Evolutionary conservation across 1,284 basidiomycete species (phyloP).

Genomic region (Heliocybe sulcata): DNA sequence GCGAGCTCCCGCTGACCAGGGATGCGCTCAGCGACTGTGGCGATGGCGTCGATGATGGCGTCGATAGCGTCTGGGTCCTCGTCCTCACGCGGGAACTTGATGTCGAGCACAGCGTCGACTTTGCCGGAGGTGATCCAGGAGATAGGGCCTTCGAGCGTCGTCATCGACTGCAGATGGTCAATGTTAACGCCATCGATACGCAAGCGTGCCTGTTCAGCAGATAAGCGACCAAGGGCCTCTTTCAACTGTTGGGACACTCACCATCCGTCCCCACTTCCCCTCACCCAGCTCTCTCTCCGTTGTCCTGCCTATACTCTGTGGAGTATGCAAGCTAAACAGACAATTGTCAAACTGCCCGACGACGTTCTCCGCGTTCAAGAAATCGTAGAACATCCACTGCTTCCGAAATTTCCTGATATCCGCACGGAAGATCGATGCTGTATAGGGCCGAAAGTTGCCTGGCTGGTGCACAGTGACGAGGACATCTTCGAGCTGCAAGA

Average conservation of each 20-base stretch:
- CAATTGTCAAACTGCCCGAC: constrained; percentile 99
- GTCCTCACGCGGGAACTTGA: constrained; percentile 89
- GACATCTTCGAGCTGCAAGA: constrained; percentile 86
- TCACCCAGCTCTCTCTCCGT: constrained; percentile 79
- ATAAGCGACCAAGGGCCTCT: neutral
- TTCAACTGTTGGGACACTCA: constrained; percentile 18
- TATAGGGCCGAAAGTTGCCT: constrained; percentile 87
- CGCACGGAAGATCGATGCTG: constrained; percentile 94
- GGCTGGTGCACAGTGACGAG: constrained; percentile 95
- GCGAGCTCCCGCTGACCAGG: constrained; percentile 86
- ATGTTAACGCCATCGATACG: constrained; percentile 96
- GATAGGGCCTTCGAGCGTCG: constrained; percentile 81
- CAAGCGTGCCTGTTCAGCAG: constrained; percentile 70
- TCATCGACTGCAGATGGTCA: constrained; percentile 89
- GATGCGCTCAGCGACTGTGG: constrained; percentile 61
- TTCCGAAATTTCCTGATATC: constrained; percentile 82
- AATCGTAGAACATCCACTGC: constrained; percentile 94
- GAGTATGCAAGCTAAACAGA: constrained; percentile 93
- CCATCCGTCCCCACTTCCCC: constrained; percentile 85
- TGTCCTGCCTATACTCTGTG: constrained; percentile 91
- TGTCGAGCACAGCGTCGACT: constrained; percentile 94
- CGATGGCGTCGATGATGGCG: constrained; percentile 82
- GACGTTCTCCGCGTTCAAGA: constrained; percentile 86
- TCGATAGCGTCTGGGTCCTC: constrained; percentile 85
- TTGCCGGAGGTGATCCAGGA: constrained; percentile 98